Conservation (phyloP, 148 eudicot species). For the Bassia scoparia region DNA sequence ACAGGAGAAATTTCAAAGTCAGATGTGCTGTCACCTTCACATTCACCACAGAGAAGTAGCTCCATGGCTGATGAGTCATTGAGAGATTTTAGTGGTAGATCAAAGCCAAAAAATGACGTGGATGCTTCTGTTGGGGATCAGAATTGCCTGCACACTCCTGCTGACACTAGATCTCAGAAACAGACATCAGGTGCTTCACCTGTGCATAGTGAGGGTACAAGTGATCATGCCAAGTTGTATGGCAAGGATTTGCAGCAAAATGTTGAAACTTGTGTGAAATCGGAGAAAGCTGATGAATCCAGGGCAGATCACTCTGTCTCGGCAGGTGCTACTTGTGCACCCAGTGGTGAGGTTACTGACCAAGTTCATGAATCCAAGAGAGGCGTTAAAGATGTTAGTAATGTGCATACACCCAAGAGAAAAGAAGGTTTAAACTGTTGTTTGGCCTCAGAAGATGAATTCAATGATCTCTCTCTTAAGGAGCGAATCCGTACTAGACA, state of each 20-base stretch:
- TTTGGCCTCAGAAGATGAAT: constrained; percentile 23
- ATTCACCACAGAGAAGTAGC: constrained; percentile 40
- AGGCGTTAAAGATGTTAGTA: neutral
- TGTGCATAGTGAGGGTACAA: neutral
- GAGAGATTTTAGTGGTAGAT: neutral
- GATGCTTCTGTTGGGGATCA: neutral
- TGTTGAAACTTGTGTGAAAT: constrained; percentile 23
- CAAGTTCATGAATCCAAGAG: neutral
- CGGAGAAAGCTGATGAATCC: constrained; percentile 26
- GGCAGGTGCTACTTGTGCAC: neutral
- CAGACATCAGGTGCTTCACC: neutral
- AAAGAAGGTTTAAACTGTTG: constrained; percentile 16
- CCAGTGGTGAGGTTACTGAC: neutral
- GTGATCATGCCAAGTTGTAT: neutral
- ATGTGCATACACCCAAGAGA: constrained; percentile 9
- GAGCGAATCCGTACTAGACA: neutral
- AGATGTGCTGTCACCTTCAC: constrained; percentile 34
- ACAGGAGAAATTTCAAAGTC: constrained; percentile 66
- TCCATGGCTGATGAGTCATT: constrained; percentile 4
- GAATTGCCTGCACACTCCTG: neutral
- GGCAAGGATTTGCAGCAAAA: constrained; percentile 22
- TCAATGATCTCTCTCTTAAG: constrained; percentile 17
- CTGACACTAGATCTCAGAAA: neutral
- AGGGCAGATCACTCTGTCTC: neutral
- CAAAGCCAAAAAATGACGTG: neutral